Evolutionary conservation across 2,329 filamentous ascomycete species (phyloP).

Genomic region (Cryphonectria japonica): DNA sequence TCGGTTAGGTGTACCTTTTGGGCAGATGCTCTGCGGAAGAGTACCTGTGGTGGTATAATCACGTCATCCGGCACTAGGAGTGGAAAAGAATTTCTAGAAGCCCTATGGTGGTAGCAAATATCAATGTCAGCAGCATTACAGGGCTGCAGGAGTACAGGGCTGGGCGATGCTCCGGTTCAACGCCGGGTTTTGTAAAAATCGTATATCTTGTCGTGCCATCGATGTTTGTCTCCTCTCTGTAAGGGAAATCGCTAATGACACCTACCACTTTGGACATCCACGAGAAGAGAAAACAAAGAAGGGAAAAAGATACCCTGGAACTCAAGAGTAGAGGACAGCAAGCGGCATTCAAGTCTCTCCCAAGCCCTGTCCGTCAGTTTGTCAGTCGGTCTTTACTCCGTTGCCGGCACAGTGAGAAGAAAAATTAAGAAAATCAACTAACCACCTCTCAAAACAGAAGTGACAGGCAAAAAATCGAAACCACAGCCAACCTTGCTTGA

Average conservation of each 20-base stretch:
- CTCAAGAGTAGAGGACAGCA: not conserved
- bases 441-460: too few species aligned
- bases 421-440: not conserved
- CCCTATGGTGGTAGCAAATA: not conserved
- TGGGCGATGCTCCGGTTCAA: conserved; percentile 15
- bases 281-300: not conserved
- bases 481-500: conserved; percentile 12
- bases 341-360: not conserved
- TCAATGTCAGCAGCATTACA: not conserved
- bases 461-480: not conserved
- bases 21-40: conserved; percentile 4
- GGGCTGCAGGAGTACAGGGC: not conserved
- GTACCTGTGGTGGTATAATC: conserved; percentile 24
- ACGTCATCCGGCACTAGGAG: conserved; percentile 28
- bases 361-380: not conserved
- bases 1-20: conserved; percentile 19
- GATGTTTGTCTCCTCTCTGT: not conserved
- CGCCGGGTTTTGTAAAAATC: conserved; percentile 16
- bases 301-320: not conserved
- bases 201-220: not conserved
- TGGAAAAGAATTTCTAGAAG: conserved; percentile 23
- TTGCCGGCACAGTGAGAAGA: conserved; percentile 24
- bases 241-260: conserved; percentile 2
- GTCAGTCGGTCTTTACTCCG: conserved; percentile 11
- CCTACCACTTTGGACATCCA: conserved; percentile 20